Base-by-base conservation (phyloP, 805 yeast species). In the Tetrapisispora taiwanensis region DNA sequence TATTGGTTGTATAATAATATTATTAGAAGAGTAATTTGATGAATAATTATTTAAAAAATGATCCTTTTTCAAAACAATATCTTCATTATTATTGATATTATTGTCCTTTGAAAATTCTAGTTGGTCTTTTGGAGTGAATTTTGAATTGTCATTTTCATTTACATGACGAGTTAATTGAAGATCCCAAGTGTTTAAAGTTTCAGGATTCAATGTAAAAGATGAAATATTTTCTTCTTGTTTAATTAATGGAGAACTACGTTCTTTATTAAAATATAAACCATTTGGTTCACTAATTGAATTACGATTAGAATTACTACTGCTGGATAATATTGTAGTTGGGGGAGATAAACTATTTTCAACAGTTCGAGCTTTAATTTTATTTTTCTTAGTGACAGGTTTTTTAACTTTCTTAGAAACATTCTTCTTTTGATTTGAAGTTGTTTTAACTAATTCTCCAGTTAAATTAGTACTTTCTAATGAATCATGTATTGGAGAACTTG, bases 121-220 rank as follows among this genome's bases (percentile, higher is more conserved):
- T 9, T 36, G 28, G n/a, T 36, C 30, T 15, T 24, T 36, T 15
- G 30, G 13, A 10, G 17, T 36, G 30, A n/a, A 36, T 24, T 24
- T 24, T 2, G 20, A n/a, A 7, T 24, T 24, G 4, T 24, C 39
- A 13, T 36, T 26, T 3, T 36, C 26, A n/a, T 28, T 27, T 9
- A 9, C 5, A 9, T 22, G 20, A 7, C 20, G 28, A 12, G 31
- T 41, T 10, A 41, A 30, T 22, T 41, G 44, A 7, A 41, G 20
- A 35, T 41, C 44, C 44, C 44, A 41, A 10, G 26, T 30, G 15
- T 7, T 41, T n/a, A 20, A n/a, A 10, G 8, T 35, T 15, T 30
- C 33, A 14, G 20, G 33, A 15, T 41, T 41, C n/a, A 41, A 19
- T n/a, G 34, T n/a, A 10, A 31, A 31, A 8, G 28, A 17, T 7